These are phyloP conservation scores for Globisporangium camurandrum DNA, from an alignment of 352 stramenopile genomes.

Conservation along the genomic window DNA sequence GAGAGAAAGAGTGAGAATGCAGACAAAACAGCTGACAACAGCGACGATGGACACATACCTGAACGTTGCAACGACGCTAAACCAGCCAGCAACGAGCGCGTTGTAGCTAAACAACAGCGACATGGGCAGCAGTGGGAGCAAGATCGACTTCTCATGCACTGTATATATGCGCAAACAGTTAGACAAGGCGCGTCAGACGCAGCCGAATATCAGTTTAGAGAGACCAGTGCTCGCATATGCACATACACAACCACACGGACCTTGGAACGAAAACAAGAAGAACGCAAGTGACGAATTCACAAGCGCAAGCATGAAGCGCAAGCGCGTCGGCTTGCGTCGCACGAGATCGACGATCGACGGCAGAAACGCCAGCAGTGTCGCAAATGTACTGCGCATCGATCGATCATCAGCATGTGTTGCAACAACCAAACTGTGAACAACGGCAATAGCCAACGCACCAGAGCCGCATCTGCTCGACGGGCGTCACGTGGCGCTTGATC, in stretches of 20 bases:
- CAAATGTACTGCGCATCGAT: constrained; percentile 29
- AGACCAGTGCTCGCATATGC: not conserved
- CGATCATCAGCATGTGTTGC: too few species aligned
- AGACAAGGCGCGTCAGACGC: constrained; percentile 16
- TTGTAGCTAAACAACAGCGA: constrained; percentile 75
- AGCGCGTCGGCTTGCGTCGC: constrained; percentile 51
- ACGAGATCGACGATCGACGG: constrained; percentile 74
- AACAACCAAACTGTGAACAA: not conserved
- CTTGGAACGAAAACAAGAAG: constrained; percentile 96
- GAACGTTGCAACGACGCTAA: constrained; percentile 75
- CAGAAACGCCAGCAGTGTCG: constrained; percentile 85
- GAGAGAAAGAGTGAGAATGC: too few species aligned
- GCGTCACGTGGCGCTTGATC: constrained; percentile 43
- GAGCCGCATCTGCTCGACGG: constrained; percentile 57
- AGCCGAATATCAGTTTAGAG: too few species aligned
- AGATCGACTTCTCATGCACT: constrained; percentile 96
- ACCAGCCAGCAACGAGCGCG: constrained; percentile 61
- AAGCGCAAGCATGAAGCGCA: constrained; percentile 77
- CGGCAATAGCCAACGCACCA: constrained; percentile 26
- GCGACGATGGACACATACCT: constrained; percentile 52
- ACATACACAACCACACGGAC: not conserved
- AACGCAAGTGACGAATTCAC: constrained; percentile 88
- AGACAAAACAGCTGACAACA: too few species aligned
- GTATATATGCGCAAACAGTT: constrained; percentile 13
- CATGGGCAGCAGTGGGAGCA: constrained; percentile 89